phyloP scores from a whole-genome alignment of 805 yeast genomes.

The Candida broadrunensis region DNA sequence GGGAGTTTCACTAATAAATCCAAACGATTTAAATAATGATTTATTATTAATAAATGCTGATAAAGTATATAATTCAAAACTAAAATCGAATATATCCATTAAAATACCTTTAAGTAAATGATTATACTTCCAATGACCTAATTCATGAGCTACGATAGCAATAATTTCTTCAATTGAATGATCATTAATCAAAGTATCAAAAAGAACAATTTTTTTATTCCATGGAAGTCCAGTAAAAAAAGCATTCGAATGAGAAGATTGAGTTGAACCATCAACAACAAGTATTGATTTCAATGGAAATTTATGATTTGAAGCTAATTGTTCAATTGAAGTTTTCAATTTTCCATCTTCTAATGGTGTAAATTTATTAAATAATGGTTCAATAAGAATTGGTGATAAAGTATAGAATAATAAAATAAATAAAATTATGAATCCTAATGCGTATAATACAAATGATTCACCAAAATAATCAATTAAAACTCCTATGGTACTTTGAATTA shows the following conservation, averaged over 20 bases:
- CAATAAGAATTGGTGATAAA: slow-evolving; percentile 78
- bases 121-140: slow-evolving; percentile 94
- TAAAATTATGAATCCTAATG: slow-evolving; percentile 67
- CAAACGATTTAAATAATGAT: slow-evolving; percentile 76
- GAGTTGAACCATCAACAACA: slow-evolving; percentile 92
- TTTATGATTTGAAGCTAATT: slow-evolving; percentile 70
- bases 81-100: slow-evolving; percentile 61
- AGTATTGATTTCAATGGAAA: slow-evolving; percentile 86
- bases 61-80: slow-evolving; percentile 67
- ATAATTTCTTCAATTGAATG: slow-evolving; percentile 77
- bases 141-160: slow-evolving; percentile 97
- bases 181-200: slow-evolving; percentile 84
- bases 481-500: slow-evolving; percentile 69
- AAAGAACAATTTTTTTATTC: slow-evolving; percentile 92
- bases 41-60: slow-evolving; percentile 76
- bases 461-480: slow-evolving; percentile 81
- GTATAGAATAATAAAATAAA: slow-evolving; percentile 75
- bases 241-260: slow-evolving; percentile 96
- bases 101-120: slow-evolving; percentile 78
- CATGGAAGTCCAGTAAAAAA: slow-evolving; percentile 95
- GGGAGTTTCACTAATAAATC: slow-evolving; percentile 66
- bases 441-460: slow-evolving; percentile 74
- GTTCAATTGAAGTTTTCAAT: slow-evolving; percentile 75
- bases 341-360: slow-evolving; percentile 90
- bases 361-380: slow-evolving; percentile 89